Evolutionary conservation across 106 monocot species (phyloP), one percentile per base, ranked within the genome.

Genomic region (Triglochin maritima): DNA sequence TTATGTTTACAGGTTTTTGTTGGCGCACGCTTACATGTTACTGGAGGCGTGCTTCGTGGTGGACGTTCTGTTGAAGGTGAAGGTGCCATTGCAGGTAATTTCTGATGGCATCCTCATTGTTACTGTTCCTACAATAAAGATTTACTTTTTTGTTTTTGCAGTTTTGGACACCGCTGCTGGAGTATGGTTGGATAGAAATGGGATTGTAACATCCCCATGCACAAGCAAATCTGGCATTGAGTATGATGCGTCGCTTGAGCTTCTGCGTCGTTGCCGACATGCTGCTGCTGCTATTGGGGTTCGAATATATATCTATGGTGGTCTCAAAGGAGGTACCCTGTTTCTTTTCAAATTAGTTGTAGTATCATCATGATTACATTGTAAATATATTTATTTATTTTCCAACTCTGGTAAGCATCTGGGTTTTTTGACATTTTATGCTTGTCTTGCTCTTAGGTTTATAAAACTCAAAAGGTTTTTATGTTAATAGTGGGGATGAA

Each of bases 91-190:
- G 96, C 96, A 79, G 96, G 96, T 96, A 75, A 55, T 46, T 76
- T 59, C 8, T 73, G 29, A 29, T 29, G 29, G 29, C 29, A 1
- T 3, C n/a, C 50, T 48, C 44, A 45, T 2, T 63, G 6, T 63
- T 64, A 3, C 48, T 6, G 13, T 65, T 17, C 17, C 46, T 15
- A 4, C 7, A 7, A 13, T 59, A 12, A 4, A 45, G 46, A 7
- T 10, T 48, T 5, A 46, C 11, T 74, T 45, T 48, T 72, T 67
- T 72, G 57, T 70, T 75, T 14, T 76, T 80, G 68, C 73, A 96
- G 96, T 96, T 61, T 68, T 96, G 86, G 96, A 96, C 68, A 91
- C 96, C 88, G 91, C 91, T 82, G 85, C 96, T 76, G 91, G 96
- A 41, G 86, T 96, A 60, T 96, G 96, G 96, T 68, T 96, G 76